Base-by-base conservation (phyloP, 2,329 filamentous ascomycete genomes). In the Ceratocystis harringtonii region DNA sequence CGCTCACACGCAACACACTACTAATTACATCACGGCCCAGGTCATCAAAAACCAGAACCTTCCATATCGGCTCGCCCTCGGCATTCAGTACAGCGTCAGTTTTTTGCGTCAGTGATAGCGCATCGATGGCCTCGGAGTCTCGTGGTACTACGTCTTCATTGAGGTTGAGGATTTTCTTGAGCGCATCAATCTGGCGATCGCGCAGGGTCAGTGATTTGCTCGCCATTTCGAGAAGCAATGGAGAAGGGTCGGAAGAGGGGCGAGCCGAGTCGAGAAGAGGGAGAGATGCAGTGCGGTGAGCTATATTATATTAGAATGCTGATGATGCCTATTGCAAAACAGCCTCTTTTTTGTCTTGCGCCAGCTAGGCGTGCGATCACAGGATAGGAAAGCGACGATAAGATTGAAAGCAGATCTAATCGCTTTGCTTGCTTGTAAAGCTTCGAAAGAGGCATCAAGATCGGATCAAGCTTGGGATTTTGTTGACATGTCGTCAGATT, bases 21-120 rank as follows among this genome's bases (percentile, higher is more conserved):
- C 91, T 96, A 72, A 99, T 96, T 67, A 99, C 89, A 82, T 97
- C 92, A 74, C 92, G 83, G 61, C 92, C 94, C 3, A 86, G 75
- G 70, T 92, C 88, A 75, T 99, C 95, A 73, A 99, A 97, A 8
- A 99, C 90, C 63, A 99, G 79, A 5, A 97, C 89, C 75, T 97
- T 97, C 92, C 92, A 97, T 77, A 96, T 92, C 0, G 92, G 92
- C 72, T 95, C 90, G 69, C 92, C 91, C 71, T 95, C 87, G 60
- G 89, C 82, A 70, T 91, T 91, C 68, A 96, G 78, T 64, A 96
- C 88, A 17, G 90, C 87, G n/a, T 86, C 86, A 45, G 86, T 82
- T 25, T 87, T 83, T 65, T 86, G 81, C 22, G 52, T 57, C 52
- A 57, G 28, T 6, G 52, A 28, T 65, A 87, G 78, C 45, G 68